Evolutionary conservation across 805 yeast genomes (phyloP).

Genomic region (Candida suzukii): DNA sequence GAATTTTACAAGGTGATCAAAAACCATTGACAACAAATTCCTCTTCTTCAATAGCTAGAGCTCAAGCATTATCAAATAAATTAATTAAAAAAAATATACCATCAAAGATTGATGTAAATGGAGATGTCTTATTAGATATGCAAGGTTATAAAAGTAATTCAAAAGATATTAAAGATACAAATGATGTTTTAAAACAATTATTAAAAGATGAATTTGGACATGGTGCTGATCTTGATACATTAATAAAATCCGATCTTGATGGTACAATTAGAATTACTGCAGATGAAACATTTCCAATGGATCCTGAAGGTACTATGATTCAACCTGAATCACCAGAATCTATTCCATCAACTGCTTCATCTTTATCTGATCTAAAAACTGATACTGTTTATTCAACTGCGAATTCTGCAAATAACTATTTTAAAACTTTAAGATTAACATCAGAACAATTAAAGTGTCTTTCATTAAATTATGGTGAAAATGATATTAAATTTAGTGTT

Average conservation of each 20-base stretch:
- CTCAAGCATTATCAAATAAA: conserved; percentile 55
- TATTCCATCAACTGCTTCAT: conserved; percentile 12
- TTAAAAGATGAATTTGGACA: conserved; percentile 69
- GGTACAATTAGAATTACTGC: conserved; percentile 57
- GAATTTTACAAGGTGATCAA: neutral
- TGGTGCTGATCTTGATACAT: conserved; percentile 36
- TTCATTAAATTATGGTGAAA: conserved; percentile 70
- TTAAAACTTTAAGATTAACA: conserved; percentile 84
- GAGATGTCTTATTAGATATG: conserved; percentile 86
- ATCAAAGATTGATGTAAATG: conserved; percentile 78
- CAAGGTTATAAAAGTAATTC: conserved; percentile 91
- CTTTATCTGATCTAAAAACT: conserved; percentile 17
- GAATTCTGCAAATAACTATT: conserved; percentile 33
- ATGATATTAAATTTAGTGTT: conserved; percentile 71
- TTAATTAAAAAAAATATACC: conserved; percentile 75
- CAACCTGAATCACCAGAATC: neutral
- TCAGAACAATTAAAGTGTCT: conserved; percentile 79
- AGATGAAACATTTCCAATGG: conserved; percentile 8
- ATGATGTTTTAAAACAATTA: conserved; percentile 64
- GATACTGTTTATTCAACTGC: conserved; percentile 7
- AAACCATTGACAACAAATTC: conserved; percentile 7
- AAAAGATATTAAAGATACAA: conserved; percentile 69
- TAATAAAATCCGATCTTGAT: conserved; percentile 51
- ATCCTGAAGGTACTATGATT: neutral
- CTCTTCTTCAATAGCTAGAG: conserved; percentile 37